These are phyloP conservation scores for Sclerotinia subarctica DNA, from an alignment of 2,329 filamentous ascomycete species.

Conservation along the genomic window DNA sequence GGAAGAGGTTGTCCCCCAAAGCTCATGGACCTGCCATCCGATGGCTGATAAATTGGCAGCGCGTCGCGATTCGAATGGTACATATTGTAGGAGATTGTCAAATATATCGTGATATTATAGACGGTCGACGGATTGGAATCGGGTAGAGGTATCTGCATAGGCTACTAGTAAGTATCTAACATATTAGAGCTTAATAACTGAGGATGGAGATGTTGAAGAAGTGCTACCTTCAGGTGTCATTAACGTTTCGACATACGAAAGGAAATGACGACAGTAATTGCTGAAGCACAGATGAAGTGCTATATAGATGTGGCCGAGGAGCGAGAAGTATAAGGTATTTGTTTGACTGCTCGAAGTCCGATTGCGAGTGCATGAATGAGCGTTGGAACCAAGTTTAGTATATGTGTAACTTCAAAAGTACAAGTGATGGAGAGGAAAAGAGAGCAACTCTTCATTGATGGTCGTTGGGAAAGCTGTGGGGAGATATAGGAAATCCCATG, in stretches of 20 bases:
- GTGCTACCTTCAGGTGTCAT: slow-evolving; percentile 14
- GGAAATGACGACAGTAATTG: neutral
- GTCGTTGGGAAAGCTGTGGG: slow-evolving; percentile 10
- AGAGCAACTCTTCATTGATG: slow-evolving; percentile 14
- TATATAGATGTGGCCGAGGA: slow-evolving; percentile 10
- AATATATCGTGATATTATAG: slow-evolving; percentile 17
- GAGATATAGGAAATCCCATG: slow-evolving; percentile 18
- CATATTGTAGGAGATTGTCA: slow-evolving; percentile 14
- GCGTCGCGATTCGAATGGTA: slow-evolving; percentile 16
- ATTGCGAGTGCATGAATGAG: slow-evolving; percentile 20
- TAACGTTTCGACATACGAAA: slow-evolving; percentile 5
- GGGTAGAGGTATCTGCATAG: slow-evolving; percentile 20
- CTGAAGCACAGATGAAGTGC: neutral
- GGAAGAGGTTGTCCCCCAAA: slow-evolving; percentile 12
- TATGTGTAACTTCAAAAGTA: slow-evolving; percentile 19
- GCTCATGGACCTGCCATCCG: slow-evolving; percentile 8
- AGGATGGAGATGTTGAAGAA: neutral
- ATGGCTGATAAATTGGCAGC: slow-evolving; percentile 15
- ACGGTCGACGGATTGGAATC: neutral
- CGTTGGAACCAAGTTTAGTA: neutral
- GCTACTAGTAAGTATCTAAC: slow-evolving; percentile 16
- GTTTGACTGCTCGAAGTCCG: slow-evolving; percentile 12
- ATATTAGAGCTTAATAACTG: slow-evolving; percentile 14
- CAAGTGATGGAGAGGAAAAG: slow-evolving; percentile 6
- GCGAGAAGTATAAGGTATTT: slow-evolving; percentile 16